Conservation (phyloP, 768 basidiomycete genomes). For the Polyporus arcularius region DNA sequence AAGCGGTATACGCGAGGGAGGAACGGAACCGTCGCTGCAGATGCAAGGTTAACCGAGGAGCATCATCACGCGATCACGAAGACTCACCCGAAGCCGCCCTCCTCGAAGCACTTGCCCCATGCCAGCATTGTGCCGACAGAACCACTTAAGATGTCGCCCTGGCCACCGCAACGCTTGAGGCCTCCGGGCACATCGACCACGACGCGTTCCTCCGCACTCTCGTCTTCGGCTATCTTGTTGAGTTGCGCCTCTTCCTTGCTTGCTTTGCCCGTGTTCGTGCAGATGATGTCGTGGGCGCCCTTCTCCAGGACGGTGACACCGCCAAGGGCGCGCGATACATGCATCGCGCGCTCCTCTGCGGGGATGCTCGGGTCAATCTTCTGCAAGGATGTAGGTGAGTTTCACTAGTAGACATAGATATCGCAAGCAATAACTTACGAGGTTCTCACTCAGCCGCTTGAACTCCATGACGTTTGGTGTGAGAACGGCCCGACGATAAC, state of each 20-base stretch:
- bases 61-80: neutral
- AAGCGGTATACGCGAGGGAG: slow-evolving; percentile 71
- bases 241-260: slow-evolving; percentile 44
- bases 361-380: slow-evolving; percentile 56
- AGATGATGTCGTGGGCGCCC: slow-evolving; percentile 79
- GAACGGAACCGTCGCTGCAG: slow-evolving; percentile 52
- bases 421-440: slow-evolving; percentile 44
- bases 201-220: slow-evolving; percentile 51
- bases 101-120: slow-evolving; percentile 94
- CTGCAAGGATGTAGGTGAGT: slow-evolving; percentile 17
- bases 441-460: slow-evolving; percentile 73
- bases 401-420: neutral
- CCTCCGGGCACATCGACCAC: slow-evolving; percentile 78
- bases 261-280: slow-evolving; percentile 68
- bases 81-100: slow-evolving; percentile 75
- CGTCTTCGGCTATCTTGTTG: slow-evolving; percentile 24
- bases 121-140: slow-evolving; percentile 87
- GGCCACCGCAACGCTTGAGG: slow-evolving; percentile 91
- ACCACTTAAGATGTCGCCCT: slow-evolving; percentile 93
- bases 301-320: slow-evolving; percentile 92
- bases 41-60: neutral
- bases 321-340: slow-evolving; percentile 74
- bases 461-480: slow-evolving; percentile 97
- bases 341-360: slow-evolving; percentile 56
- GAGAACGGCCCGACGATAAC: slow-evolving; percentile 84